A percentile compares a stretch with the other conserved stretches of the same genome.
Evolutionary conservation across 352 stramenopile genomes (phyloP).

Genomic region (Proteromonas lacertae): DNA sequence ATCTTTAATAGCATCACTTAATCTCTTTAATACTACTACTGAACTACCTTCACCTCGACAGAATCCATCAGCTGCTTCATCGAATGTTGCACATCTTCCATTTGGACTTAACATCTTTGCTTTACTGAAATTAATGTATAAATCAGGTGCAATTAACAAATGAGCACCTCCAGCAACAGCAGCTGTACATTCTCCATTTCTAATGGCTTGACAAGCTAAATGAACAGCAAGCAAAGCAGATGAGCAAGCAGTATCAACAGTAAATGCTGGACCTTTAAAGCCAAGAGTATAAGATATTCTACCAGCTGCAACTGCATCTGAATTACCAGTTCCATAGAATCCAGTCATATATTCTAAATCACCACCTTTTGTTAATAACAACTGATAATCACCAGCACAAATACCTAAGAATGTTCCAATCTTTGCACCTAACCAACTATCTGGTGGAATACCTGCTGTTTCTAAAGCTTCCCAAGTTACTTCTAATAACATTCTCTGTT

Average conservation of each 20-base stretch:
- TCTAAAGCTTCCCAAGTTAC: conserved; percentile 3
- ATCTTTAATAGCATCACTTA: too few relatives aligned
- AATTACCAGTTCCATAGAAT: neutral
- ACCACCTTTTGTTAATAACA: too few relatives aligned
- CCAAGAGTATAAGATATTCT: conserved; percentile 12
- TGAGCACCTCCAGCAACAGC: conserved; percentile 9
- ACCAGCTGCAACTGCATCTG: neutral
- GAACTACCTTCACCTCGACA: neutral
- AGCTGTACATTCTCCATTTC: conserved; percentile 1
- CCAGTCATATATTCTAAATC: conserved; percentile 1
- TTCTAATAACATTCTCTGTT: conserved; percentile 13
- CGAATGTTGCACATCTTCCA: neutral
- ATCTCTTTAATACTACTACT: neutral
- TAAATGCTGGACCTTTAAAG: conserved; percentile 10
- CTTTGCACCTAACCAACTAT: too few relatives aligned
- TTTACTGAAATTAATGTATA: too few relatives aligned
- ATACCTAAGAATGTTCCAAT: too few relatives aligned
- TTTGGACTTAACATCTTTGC: neutral
- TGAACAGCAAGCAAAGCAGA: conserved; percentile 15
- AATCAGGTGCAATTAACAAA: conserved; percentile 6
- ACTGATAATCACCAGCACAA: too few relatives aligned
- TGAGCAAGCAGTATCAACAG: conserved; percentile 14
- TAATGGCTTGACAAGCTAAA: conserved; percentile 4
- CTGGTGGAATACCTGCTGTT: too few relatives aligned
- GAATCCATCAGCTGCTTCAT: neutral